Conservation (phyloP, 2,329 filamentous ascomycete genomes). For the Dactylellina haptotyla region DNA sequence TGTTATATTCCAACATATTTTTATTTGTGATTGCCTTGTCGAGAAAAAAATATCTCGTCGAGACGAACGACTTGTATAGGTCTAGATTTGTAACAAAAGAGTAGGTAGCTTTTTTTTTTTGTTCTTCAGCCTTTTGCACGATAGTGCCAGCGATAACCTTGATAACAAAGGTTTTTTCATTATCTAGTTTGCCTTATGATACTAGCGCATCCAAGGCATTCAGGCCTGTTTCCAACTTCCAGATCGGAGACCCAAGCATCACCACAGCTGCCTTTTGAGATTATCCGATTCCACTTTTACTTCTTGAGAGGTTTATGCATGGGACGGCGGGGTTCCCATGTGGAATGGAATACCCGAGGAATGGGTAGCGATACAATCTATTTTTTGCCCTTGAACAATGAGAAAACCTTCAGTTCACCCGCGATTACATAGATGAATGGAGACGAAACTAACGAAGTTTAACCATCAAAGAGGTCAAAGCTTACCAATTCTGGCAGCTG, state of each 20-base stretch:
- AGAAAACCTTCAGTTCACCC: background rate
- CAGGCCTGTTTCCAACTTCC: constrained; percentile 35
- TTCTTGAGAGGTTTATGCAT: constrained; percentile 39
- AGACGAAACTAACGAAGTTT: background rate
- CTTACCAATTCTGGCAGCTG: constrained; percentile 51
- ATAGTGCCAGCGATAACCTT: background rate
- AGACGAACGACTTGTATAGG: constrained; percentile 12
- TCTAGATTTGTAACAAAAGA: background rate
- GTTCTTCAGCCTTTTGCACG: background rate
- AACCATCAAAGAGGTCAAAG: constrained; percentile 26
- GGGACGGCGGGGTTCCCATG: constrained; percentile 35
- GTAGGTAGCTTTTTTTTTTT: background rate
- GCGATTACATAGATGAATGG: background rate
- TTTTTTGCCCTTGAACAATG: background rate
- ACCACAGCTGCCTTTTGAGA: constrained; percentile 45
- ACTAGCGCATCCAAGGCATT: background rate
- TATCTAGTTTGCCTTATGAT: constrained; percentile 4
- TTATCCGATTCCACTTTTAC: constrained; percentile 15
- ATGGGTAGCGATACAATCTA: constrained; percentile 47
- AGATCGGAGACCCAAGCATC: constrained; percentile 30
- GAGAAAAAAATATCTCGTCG: background rate
- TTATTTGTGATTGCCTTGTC: constrained; percentile 14
- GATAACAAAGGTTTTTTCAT: background rate
- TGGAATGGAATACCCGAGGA: constrained; percentile 49
- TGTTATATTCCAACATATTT: constrained; percentile 13